A percentile compares a stretch with the other conserved stretches of the same genome.
These are phyloP conservation scores for Halocafeteria seosinensis DNA, from an alignment of 108 stramenopile genomes.

Conservation along the genomic window DNA sequence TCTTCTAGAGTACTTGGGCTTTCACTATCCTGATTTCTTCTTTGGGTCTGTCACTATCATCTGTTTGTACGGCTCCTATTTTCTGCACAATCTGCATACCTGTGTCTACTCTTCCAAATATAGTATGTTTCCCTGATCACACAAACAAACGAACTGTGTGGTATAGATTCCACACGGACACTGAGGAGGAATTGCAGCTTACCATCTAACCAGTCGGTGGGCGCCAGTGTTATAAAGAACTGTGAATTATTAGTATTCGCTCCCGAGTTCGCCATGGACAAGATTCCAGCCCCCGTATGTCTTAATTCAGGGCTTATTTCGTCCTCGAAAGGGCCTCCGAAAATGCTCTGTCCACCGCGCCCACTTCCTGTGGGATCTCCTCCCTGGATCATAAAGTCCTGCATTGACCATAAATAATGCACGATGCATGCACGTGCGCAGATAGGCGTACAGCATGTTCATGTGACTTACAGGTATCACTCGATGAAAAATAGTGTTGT, in stretches of 20 bases:
- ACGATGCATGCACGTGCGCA: background rate
- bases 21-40: background rate
- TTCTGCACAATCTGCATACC: background rate
- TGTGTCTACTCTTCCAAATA: background rate
- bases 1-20: no score
- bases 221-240: background rate
- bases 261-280: conserved; percentile 1
- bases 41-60: background rate
- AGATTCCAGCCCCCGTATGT: conserved; percentile 26
- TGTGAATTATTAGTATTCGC: background rate
- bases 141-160: no score
- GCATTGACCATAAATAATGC: background rate
- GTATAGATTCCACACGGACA: no score
- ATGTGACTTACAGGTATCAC: conserved; percentile 9
- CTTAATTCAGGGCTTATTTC: conserved; percentile 18
- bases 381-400: conserved; percentile 33
- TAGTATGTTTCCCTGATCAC: background rate
- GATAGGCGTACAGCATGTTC: background rate
- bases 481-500: conserved; percentile 22
- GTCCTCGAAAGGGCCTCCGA: conserved; percentile 28
- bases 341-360: conserved; percentile 20
- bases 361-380: conserved; percentile 32
- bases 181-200: no score
- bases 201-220: background rate
- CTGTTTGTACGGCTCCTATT: background rate